Base-by-base conservation (phyloP, 139 green algal genomes). In the Yamagishiella unicocca region DNA sequence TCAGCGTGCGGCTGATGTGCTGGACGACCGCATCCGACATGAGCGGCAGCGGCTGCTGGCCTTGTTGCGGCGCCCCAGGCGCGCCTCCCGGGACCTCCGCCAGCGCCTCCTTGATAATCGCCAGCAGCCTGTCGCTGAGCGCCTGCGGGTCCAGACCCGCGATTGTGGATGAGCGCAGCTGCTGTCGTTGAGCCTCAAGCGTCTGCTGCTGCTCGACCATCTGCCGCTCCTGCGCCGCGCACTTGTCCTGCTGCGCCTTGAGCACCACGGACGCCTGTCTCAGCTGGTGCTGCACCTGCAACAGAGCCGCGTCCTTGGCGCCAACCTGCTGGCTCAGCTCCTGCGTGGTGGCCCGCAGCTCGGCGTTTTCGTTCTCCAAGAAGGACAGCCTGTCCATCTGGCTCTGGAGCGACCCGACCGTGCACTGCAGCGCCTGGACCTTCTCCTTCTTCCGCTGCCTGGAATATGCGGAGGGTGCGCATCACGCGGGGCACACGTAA, bases 401-500 rank as follows among this genome's bases (percentile, higher is more conserved):
- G 46, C 42, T 24, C 58, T 80, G 84, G 2, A 92, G 82, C 38
- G 75, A 58, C 12, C 81, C 82, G 24, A 92, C 89, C 2, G 75
- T 89, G 66, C 54, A 82, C 53, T 92, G 85, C 17, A 92, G 85
- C 10, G 35, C 71, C 64, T 77, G 61, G 37, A 89, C 89, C 85
- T 92, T 92, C 66, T 90, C 85, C 89, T 92, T 92, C 75, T 90
- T 90, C 42, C 89, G 89, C 58, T 92, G 83, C 67, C 89, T 92
- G 81, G 3, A 67, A n/a, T 6, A 77, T n/a, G n/a, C n/a, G n/a
- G n/a, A n/a, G n/a, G n/a, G n/a, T n/a, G n/a, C n/a, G n/a, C n/a
- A n/a, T n/a, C n/a, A n/a, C n/a, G n/a, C n/a, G n/a, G n/a, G n/a
- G n/a, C n/a, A n/a, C n/a, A n/a, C n/a, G n/a, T n/a, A n/a, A n/a